Conservation (phyloP, 2,329 filamentous ascomycete species). For the Fusarium odoratissimum region DNA sequence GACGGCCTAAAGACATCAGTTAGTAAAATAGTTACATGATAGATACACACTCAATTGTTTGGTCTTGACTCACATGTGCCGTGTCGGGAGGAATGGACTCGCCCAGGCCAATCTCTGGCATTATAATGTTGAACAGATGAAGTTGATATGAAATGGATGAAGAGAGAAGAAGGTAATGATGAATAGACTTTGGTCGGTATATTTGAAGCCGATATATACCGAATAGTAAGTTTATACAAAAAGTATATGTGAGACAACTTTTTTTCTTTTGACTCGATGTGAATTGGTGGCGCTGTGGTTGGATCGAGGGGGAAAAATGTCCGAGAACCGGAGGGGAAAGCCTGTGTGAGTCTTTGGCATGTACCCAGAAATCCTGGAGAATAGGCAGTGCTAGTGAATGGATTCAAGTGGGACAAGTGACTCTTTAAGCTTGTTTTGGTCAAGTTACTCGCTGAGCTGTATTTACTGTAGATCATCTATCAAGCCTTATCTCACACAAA, state of each 20-base stretch:
- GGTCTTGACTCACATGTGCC: slow-evolving; percentile 71
- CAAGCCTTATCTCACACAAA: neutral
- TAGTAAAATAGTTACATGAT: neutral
- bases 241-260: slow-evolving; percentile 11
- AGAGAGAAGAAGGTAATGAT: neutral
- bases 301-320: slow-evolving; percentile 19
- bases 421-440: neutral
- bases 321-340: slow-evolving; percentile 36
- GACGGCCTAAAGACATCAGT: slow-evolving; percentile 73
- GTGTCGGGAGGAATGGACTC: slow-evolving; percentile 82
- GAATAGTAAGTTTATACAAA: neutral
- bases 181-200: neutral
- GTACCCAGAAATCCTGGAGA: slow-evolving; percentile 12
- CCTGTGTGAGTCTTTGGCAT: slow-evolving; percentile 13
- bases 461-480: neutral
- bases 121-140: slow-evolving; percentile 37
- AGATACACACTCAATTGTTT: neutral
- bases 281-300: slow-evolving; percentile 31
- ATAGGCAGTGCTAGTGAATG: slow-evolving; percentile 1
- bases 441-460: neutral
- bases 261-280: slow-evolving; percentile 17
- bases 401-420: slow-evolving; percentile 18
- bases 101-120: slow-evolving; percentile 68
- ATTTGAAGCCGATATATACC: neutral
- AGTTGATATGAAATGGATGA: neutral